Evolutionary conservation across 2,329 filamentous ascomycete species (phyloP), one percentile per base, ranked within the genome.

Genomic region (Coniochaeta ligniaria): DNA sequence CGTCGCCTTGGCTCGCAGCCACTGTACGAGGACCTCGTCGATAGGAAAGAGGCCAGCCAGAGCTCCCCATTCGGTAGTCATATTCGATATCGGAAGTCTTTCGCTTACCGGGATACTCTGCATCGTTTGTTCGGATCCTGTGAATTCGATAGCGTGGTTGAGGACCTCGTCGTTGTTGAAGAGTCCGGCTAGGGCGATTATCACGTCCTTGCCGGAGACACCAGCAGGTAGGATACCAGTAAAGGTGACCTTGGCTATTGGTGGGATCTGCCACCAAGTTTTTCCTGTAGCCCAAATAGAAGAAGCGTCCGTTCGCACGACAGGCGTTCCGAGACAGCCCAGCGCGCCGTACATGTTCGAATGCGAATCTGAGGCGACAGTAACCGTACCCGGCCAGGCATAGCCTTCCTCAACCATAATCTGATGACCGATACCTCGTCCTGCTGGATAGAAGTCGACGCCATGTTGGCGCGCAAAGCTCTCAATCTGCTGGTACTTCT

Each of bases 181-280:
- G 0, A 96, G 76, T 1, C 90, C 91, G 66, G 91, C 96, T 1
- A 98, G 81, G 0, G 92, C 91, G 28, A 97, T 84, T 65, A 98
- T 98, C 14, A 96, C 90, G 72, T 98, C 95, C 74, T 99, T 98
- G 33, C 92, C 94, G 0, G 89, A 92, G 1, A 96, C 92, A 12
- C 93, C 93, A 1, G 78, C 76, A 0, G 91, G 93, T 7, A 96
- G 77, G 0, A 84, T 74, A 7, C 92, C 93, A 0, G 83, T 90
- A 12, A 98, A 80, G 0, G 84, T 93, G 26, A 97, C 84, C 74
- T 89, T 88, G 1, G 90, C 91, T 31, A 96, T 84, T 0, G 92
- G 91, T 0, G 94, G 94, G 26, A 95, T 61, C 75, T 96, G 90
- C 86, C 86, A 96, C 92, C 92, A 97, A 0, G 89, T 96, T 65